A percentile compares a stretch with the other conserved stretches of the same genome.
These are phyloP conservation scores for Plasmodium berghei DNA, from an alignment of 169 alveolate genomes.

Conservation along the genomic window DNA sequence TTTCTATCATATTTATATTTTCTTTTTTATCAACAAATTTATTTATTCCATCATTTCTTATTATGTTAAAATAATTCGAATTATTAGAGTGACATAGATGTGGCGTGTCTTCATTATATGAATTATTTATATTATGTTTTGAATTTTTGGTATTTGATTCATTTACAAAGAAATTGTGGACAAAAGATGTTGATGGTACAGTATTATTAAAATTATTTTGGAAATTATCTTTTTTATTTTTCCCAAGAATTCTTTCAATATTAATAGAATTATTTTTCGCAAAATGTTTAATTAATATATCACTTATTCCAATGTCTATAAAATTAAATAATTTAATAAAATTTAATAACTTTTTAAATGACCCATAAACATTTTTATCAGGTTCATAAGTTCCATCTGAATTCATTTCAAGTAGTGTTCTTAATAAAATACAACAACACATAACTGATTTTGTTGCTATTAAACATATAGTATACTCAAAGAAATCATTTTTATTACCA, in stretches of 20 bases:
- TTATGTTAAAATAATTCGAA: background rate
- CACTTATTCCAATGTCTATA: slow-evolving; percentile 77
- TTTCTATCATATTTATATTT: slow-evolving; percentile 37
- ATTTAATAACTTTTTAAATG: slow-evolving; percentile 70
- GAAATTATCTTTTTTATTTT: background rate
- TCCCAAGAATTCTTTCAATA: slow-evolving; percentile 8
- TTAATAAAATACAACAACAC: slow-evolving; percentile 75
- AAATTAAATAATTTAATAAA: slow-evolving; percentile 77
- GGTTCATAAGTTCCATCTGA: slow-evolving; percentile 77
- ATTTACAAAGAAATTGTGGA: slow-evolving; percentile 12
- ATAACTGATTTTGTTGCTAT: slow-evolving; percentile 80
- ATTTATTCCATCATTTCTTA: background rate
- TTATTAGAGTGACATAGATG: background rate
- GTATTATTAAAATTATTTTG: background rate
- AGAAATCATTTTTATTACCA: slow-evolving; percentile 21
- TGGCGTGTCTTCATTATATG: background rate
- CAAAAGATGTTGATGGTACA: slow-evolving; percentile 18
- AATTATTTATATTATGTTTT: background rate
- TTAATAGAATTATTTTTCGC: slow-evolving; percentile 23
- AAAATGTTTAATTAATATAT: slow-evolving; percentile 13
- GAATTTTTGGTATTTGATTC: background rate
- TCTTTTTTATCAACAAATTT: slow-evolving; percentile 20
- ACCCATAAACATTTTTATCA: slow-evolving; percentile 21
- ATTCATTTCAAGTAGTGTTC: slow-evolving; percentile 75
- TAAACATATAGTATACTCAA: slow-evolving; percentile 63